Conservation (phyloP, 192 early-diverging fungal genomes). For the Coemansia sp. region DNA sequence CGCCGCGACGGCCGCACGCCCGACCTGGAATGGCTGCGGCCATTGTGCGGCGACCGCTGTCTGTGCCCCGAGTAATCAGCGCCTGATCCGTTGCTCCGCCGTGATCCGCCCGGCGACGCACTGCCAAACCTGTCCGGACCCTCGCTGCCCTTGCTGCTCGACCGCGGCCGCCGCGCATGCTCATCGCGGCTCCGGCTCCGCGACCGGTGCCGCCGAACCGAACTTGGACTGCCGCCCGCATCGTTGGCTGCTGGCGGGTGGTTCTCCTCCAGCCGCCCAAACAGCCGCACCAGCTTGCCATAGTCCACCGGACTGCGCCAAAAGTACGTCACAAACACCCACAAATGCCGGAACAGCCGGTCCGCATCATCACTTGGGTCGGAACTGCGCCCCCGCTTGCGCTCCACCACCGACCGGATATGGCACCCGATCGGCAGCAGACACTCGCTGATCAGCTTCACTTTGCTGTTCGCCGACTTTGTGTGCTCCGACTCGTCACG, state of each 20-base stretch:
- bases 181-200: conserved; percentile 24
- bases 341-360: conserved; percentile 59
- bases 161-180: conserved; percentile 16
- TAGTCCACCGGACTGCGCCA: conserved; percentile 64
- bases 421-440: conserved; percentile 57
- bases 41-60: conserved; percentile 21
- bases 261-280: conserved; percentile 56
- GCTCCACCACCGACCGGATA: conserved; percentile 46
- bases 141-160: conserved; percentile 25
- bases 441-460: conserved; percentile 59
- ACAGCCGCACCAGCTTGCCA: conserved; percentile 56
- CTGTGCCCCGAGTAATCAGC: conserved; percentile 4
- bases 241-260: conserved; percentile 20
- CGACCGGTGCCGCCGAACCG: neutral
- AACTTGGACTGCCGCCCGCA: conserved; percentile 11
- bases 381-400: conserved; percentile 39
- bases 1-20: conserved; percentile 41
- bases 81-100: conserved; percentile 23
- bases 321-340: conserved; percentile 69
- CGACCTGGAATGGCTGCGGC: conserved; percentile 23
- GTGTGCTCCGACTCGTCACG: conserved; percentile 55
- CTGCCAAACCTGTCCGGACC: conserved; percentile 7
- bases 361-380: conserved; percentile 27
- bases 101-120: neutral
- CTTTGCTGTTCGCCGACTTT: conserved; percentile 54